Evolutionary conservation across 805 yeast species (phyloP).

Genomic region (Ogataea nakhonphanomensis): DNA sequence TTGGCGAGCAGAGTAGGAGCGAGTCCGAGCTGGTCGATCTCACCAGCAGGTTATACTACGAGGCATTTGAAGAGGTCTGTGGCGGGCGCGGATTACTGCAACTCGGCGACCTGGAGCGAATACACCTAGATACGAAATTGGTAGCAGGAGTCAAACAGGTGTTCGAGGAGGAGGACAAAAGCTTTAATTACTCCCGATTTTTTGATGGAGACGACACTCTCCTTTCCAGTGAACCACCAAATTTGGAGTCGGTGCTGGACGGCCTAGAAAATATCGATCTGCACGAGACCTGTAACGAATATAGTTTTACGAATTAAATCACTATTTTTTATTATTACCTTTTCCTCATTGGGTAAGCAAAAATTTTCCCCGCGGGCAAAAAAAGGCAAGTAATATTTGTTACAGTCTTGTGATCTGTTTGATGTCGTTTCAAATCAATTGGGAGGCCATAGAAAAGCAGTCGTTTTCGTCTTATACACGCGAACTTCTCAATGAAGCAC

Average conservation of each 20-base stretch:
- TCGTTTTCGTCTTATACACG: slow-evolving; percentile 59
- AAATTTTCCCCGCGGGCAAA: slow-evolving; percentile 9
- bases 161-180: slow-evolving; percentile 13
- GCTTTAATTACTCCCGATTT: slow-evolving; percentile 16
- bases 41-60: slow-evolving; percentile 37
- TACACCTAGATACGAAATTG: slow-evolving; percentile 24
- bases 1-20: slow-evolving; percentile 21
- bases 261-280: slow-evolving; percentile 11
- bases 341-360: slow-evolving; percentile 9
- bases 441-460: slow-evolving; percentile 70
- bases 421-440: slow-evolving; percentile 78
- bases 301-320: slow-evolving; percentile 1
- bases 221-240: background rate
- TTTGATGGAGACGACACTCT: slow-evolving; percentile 14
- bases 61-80: slow-evolving; percentile 39
- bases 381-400: slow-evolving; percentile 6
- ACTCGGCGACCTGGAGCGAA: slow-evolving; percentile 36
- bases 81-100: slow-evolving; percentile 38
- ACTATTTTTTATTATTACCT: background rate
- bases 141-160: slow-evolving; percentile 11
- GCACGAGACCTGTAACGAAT: slow-evolving; percentile 2
- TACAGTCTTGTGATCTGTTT: background rate
- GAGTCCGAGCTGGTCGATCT: slow-evolving; percentile 37
- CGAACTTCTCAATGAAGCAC: slow-evolving; percentile 64
- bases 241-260: slow-evolving; percentile 12